Conservation (phyloP, 2,329 filamentous ascomycete genomes). For the Calonectria crousiana region DNA sequence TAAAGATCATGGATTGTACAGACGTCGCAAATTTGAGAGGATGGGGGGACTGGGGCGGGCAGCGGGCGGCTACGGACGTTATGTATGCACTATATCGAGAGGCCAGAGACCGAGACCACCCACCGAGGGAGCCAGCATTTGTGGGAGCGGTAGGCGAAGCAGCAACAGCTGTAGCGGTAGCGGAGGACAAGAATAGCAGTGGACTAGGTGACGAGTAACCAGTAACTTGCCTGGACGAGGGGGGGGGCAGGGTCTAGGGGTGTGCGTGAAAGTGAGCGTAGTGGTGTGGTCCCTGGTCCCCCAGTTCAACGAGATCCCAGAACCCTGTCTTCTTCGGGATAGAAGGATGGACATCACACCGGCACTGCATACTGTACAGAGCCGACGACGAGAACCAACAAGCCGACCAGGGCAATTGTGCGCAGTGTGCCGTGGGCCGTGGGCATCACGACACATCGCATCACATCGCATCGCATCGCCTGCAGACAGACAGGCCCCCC, state of each 20-base stretch:
- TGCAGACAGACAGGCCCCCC: neutral
- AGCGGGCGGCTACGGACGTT: constrained; percentile 61
- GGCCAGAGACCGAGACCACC: constrained; percentile 20
- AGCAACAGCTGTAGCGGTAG: constrained; percentile 32
- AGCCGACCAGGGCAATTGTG: constrained; percentile 1
- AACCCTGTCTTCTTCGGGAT: constrained; percentile 32
- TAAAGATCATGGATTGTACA: constrained; percentile 49
- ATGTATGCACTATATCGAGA: constrained; percentile 57
- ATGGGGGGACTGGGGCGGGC: constrained; percentile 47
- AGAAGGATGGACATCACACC: constrained; percentile 21
- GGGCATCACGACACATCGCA: constrained; percentile 17
- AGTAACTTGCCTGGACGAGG: constrained; percentile 9
- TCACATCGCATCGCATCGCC: constrained; percentile 5
- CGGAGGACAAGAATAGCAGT: constrained; percentile 45
- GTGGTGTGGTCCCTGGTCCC: constrained; percentile 30
- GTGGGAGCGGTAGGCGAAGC: constrained; percentile 36
- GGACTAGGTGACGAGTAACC: constrained; percentile 11
- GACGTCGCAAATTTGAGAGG: constrained; percentile 56
- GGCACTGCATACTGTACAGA: constrained; percentile 13
- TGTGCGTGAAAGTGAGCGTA: constrained; percentile 28
- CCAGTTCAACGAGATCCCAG: constrained; percentile 21
- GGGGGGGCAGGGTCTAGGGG: constrained; percentile 11
- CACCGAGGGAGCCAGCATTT: constrained; percentile 5
- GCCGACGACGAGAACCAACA: constrained; percentile 16
- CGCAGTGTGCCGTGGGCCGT: constrained; percentile 14